Base-by-base conservation (phyloP, 345 rosid species). In the Corchorus capsularis region DNA sequence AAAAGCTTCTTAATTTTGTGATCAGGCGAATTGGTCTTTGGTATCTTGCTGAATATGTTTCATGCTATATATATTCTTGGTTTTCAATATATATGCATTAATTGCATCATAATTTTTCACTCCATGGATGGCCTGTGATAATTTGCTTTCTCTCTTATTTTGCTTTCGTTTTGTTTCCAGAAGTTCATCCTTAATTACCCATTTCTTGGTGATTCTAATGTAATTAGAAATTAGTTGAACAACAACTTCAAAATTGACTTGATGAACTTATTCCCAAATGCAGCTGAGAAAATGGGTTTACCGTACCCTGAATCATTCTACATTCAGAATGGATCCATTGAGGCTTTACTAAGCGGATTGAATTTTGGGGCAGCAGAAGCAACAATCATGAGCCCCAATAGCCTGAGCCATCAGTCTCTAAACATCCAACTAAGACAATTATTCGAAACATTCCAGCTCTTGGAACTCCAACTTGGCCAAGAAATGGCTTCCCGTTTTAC, bases 341-440 rank as follows among this genome's bases (percentile, higher is more conserved):
- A 80, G 10, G 87, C 75, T 6, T n/a, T 90, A 43, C 35, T 54
- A 16, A 60, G 56, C 7, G 92, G 92, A 15, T 9, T 90, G 72
- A 90, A 90, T 61, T 88, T 79, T 39, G 92, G 92, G 62, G 87
- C 91, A 10, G 90, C 92, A 0, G 76, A 79, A 57, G 92, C 88
- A 43, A 90, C 86, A 12, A 89, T 90, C 82, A 72, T 88, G 76
- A 87, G 81, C 73, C 79, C 84, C 3, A 71, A 70, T 17, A 70
- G 81, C 80, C 68, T 78, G 53, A 80, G 81, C 63, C 82, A 82
- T 73, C 91, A 89, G 82, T 87, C 92, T 66, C 92, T 91, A 6
- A 84, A 82, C 77, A 89, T 89, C 61, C 94, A 91, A 83, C 72
- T 86, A 32, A 89, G 94, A 46, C 91, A 91, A 79, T 85, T 84